Evolutionary conservation across 1,284 basidiomycete species (phyloP).

Genomic region (Agaricales sp.): DNA sequence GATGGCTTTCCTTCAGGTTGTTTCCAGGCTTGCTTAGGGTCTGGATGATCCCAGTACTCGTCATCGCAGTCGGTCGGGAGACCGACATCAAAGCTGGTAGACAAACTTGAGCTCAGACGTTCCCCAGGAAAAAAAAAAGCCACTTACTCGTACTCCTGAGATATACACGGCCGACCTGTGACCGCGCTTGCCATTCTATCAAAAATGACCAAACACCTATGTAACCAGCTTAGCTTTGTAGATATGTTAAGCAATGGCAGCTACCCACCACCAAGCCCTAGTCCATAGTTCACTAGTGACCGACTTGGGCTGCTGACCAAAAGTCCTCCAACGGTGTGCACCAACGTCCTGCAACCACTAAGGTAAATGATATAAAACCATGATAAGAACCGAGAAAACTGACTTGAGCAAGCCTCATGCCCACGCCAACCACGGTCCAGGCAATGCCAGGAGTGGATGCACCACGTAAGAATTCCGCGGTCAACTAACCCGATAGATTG

Average conservation of each 20-base stretch:
- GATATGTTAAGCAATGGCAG: not conserved
- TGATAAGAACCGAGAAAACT: not conserved
- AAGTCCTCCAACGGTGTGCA: not conserved
- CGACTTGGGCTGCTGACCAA: not conserved
- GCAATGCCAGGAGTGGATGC: not conserved
- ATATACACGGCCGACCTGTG: not conserved
- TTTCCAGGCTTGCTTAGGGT: slow-evolving; percentile 35
- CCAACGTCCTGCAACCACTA: not conserved
- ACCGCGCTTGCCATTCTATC: not conserved
- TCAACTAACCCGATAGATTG: not conserved
- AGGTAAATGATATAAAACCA: not conserved
- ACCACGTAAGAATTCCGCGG: not conserved
- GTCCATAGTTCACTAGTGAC: not conserved
- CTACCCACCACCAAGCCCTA: not conserved
- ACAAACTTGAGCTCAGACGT: not conserved
- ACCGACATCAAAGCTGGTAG: not conserved
- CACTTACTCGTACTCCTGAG: not conserved
- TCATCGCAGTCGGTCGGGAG: slow-evolving; percentile 51
- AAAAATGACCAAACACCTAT: not conserved
- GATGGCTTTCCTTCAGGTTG: slow-evolving; percentile 22
- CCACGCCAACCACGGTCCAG: not conserved
- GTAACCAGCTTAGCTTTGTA: not conserved
- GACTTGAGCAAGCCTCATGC: not conserved
- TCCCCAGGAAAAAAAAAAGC: not conserved
- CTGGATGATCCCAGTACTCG: slow-evolving; percentile 61